A percentile compares a stretch with the other conserved stretches of the same genome.
Evolutionary conservation across 1,284 basidiomycete genomes (phyloP).

Genomic region (Phenoliferia sp.): DNA sequence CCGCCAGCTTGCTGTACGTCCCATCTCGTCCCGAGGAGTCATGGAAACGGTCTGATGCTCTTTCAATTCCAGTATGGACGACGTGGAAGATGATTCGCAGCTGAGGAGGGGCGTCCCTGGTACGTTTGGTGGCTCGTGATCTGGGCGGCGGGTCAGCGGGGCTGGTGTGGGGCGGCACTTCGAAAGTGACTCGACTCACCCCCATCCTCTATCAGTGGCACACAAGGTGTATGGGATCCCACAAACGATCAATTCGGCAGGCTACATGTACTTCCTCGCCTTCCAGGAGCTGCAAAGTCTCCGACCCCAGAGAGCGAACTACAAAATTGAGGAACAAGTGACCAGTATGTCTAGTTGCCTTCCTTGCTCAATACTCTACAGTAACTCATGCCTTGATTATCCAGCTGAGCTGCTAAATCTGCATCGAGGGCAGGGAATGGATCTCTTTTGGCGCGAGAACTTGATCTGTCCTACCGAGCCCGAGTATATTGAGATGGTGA

Average conservation of each 20-base stretch:
- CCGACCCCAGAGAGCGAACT: conserved; percentile 12
- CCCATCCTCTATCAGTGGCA: conserved; percentile 54
- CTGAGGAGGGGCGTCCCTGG: conserved; percentile 80
- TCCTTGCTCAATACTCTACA: conserved; percentile 52
- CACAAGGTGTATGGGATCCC: conserved; percentile 95
- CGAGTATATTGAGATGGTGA: conserved; percentile 93
- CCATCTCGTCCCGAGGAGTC: not conserved
- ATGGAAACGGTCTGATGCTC: not conserved
- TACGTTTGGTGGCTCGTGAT: conserved; percentile 36
- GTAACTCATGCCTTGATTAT: conserved; percentile 40
- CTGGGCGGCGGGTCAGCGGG: not conserved
- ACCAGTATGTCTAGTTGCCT: conserved; percentile 31
- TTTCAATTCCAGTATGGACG: conserved; percentile 66
- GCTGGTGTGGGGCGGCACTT: not conserved
- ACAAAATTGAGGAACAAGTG: conserved; percentile 36
- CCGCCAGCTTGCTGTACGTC: conserved; percentile 80
- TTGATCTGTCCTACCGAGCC: conserved; percentile 89
- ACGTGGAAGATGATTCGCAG: conserved; percentile 94
- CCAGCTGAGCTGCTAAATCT: conserved; percentile 79
- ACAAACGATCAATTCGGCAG: conserved; percentile 95
- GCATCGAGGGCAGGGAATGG: conserved; percentile 92
- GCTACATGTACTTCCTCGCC: conserved; percentile 92
- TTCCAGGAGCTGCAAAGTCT: conserved; percentile 61
- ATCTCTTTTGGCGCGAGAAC: conserved; percentile 90
- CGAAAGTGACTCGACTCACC: conserved; percentile 4